Base-by-base conservation (phyloP, 139 green algal genomes). In the Chara braunii region DNA sequence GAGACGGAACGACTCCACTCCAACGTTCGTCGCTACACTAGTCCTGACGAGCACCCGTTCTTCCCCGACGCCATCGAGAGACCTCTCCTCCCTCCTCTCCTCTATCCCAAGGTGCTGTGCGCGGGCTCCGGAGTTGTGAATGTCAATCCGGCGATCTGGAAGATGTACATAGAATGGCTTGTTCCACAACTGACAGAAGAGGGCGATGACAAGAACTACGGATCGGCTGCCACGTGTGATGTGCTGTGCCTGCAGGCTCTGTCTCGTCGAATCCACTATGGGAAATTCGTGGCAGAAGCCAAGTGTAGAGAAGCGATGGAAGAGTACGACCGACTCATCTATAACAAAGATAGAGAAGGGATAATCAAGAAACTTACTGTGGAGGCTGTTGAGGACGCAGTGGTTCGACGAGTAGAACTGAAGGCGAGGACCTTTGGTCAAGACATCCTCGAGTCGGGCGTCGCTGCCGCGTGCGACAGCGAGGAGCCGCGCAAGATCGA, bases 271-370 rank as follows among this genome's bases (percentile, higher is more conserved):
- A 95, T 99, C 43, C 94, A 99, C 78, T 98, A 95, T 61, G 94
- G 94, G 51, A 95, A 92, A 59, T 99, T 95, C 74, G 92, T 99
- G 23, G 94, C 94, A n/a, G 94, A 99, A 71, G 86, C 90, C 53
- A 99, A 99, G 81, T 99, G 96, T 78, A 72, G 67, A 57, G 83
- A 85, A 24, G 64, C 87, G 43, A 75, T 80, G 1, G 88, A 89
- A 28, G 50, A 86, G 53, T 98, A 97, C 80, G 85, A 60, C 0
- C 30, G 59, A 26, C 75, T 97, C 2, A 84, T 82, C 37, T 31
- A 24, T 2, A 23, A 30, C 50, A 53, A 76, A 28, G 90, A 99
- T 59, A 62, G 59, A 0, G 82, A 86, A 1, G 90, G 78, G 12
- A 85, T 99, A 53, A 94, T 98, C 88, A 66, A 68, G 18, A 70